Percentiles rank a stretch among this genome's conserved stretches.
Evolutionary conservation across 768 basidiomycete genomes (phyloP).

Genomic region (Hericium coralloides): DNA sequence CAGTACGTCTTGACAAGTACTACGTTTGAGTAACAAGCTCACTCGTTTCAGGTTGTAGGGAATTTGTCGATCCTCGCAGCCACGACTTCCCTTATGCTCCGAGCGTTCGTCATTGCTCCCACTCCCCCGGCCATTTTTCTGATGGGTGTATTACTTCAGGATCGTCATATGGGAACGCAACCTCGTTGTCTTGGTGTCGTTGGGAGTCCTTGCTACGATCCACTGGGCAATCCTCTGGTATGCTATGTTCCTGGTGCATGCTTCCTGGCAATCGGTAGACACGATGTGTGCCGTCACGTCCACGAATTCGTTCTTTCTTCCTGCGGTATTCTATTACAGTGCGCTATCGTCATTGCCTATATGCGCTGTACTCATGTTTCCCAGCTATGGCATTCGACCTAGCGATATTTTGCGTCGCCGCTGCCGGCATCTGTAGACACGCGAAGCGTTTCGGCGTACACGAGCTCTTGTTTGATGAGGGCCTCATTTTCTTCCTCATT

Average conservation of each 20-base stretch:
- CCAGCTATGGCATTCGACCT: neutral
- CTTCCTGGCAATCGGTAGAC: neutral
- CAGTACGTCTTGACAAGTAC: neutral
- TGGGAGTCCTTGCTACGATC: neutral
- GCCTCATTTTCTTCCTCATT: neutral
- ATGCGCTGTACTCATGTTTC: too few species aligned
- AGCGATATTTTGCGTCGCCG: neutral
- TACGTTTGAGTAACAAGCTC: neutral
- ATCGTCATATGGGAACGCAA: neutral
- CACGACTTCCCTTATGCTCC: neutral
- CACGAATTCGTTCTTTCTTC: neutral
- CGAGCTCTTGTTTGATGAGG: neutral
- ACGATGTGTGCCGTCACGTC: neutral
- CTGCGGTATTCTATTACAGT: neutral
- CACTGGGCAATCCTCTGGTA: neutral
- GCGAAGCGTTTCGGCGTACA: neutral
- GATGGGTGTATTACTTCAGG: neutral
- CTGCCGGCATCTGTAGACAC: neutral
- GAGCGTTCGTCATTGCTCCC: neutral
- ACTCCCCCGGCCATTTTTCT: neutral
- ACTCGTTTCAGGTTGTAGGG: neutral
- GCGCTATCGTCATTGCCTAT: too few species aligned
- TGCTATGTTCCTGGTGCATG: neutral
- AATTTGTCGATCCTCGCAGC: neutral
- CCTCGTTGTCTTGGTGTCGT: neutral